phyloP scores from a whole-genome alignment of 78 protist species.

The Tieghemostelium lacteum region DNA sequence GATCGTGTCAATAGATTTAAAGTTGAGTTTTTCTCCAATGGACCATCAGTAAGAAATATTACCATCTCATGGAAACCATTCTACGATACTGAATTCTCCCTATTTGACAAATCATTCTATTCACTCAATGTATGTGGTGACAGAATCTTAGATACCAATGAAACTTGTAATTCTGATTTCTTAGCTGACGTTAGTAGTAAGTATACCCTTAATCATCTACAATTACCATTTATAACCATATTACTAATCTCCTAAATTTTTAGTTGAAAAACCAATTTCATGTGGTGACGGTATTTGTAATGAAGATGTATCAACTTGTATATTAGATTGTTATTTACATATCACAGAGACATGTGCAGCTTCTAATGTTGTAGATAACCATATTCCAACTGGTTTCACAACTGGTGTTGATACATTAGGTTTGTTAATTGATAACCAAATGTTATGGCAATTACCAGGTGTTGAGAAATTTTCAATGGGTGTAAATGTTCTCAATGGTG shows the following conservation, averaged over 20 bases:
- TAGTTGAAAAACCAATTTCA: not conserved
- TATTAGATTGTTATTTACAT: not conserved
- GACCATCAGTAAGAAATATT: too few species aligned
- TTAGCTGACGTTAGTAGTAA: too few species aligned
- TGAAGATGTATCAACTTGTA: not conserved
- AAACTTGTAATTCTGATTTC: not conserved
- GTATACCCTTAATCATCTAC: too few species aligned
- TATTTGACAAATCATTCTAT: too few species aligned
- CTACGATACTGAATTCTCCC: too few species aligned
- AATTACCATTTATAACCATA: too few species aligned
- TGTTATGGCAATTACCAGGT: not conserved
- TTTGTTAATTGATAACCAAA: not conserved
- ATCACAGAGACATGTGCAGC: not conserved
- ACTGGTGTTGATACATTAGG: not conserved
- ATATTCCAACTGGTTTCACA: not conserved
- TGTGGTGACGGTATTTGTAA: conserved; percentile 30
- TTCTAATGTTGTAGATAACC: not conserved
- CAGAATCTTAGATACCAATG: not conserved
- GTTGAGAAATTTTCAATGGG: not conserved
- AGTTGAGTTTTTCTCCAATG: too few species aligned
- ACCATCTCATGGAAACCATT: too few species aligned
- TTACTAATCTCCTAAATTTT: too few species aligned
- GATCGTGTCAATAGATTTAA: too few species aligned
- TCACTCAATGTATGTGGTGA: conserved; percentile 12
- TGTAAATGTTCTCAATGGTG: not conserved